Percentiles rank a stretch among this genome's conserved stretches.
Conservation (phyloP, 768 basidiomycete genomes). For the Tephrocybe sp. region DNA sequence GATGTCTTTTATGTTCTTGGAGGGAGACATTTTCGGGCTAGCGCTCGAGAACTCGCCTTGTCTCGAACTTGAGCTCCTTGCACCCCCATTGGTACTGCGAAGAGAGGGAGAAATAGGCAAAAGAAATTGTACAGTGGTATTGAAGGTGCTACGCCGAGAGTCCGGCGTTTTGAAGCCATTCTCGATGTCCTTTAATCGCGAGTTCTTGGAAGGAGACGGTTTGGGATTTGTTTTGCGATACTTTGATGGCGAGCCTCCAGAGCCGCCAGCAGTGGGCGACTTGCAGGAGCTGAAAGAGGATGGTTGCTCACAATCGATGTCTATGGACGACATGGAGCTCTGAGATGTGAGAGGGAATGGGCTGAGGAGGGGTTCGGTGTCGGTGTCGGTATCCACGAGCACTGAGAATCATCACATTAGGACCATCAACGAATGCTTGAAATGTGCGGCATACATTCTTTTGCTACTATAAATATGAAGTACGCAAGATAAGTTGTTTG, state of each 20-base stretch:
- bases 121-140: not conserved
- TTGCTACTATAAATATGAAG: too few species aligned
- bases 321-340: constrained; percentile 8
- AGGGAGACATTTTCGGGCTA: too few species aligned
- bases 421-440: not conserved
- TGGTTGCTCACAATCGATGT: constrained; percentile 5
- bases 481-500: too few species aligned
- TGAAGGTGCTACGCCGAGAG: not conserved
- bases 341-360: not conserved
- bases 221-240: constrained; percentile 9
- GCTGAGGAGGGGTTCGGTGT: not conserved
- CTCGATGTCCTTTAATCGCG: not conserved
- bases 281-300: constrained; percentile 1
- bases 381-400: constrained; percentile 17
- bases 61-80: too few species aligned
- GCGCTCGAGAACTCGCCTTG: too few species aligned
- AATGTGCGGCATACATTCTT: too few species aligned
- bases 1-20: too few species aligned
- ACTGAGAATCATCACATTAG: constrained; percentile 4
- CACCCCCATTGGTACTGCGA: too few species aligned
- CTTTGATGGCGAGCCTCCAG: constrained; percentile 13
- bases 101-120: too few species aligned
- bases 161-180: constrained; percentile 8
- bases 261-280: not conserved
- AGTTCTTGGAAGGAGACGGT: not conserved